Evolutionary conservation across 2,329 filamentous ascomycete species (phyloP).

Genomic region (Fusarium longipes): DNA sequence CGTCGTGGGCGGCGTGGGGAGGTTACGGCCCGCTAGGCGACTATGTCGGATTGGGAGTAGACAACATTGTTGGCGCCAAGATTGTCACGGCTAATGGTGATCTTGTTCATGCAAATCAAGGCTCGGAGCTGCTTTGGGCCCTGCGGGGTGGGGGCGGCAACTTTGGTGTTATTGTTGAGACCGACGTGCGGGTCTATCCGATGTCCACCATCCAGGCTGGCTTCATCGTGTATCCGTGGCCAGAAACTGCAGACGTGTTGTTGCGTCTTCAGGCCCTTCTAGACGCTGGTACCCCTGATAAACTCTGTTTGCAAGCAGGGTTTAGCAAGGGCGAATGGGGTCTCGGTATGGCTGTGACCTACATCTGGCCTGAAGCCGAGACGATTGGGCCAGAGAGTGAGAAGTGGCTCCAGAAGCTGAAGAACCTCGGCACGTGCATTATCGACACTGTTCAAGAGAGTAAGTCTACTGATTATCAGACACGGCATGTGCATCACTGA

Average conservation of each 20-base stretch:
- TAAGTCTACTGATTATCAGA: not conserved
- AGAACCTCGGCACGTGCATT: not conserved
- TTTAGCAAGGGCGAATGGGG: constrained; percentile 9
- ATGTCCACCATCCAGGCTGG: constrained; percentile 5
- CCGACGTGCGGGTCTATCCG: constrained; percentile 31
- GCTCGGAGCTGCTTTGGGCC: constrained; percentile 34
- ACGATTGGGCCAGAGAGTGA: not conserved
- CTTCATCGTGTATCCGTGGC: constrained; percentile 6
- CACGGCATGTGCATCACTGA: not conserved
- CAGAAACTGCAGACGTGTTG: not conserved
- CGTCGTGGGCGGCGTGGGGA: constrained; percentile 33
- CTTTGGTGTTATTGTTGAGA: constrained; percentile 30
- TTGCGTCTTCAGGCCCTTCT: constrained; percentile 1
- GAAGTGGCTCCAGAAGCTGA: constrained; percentile 7
- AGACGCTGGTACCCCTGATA: constrained; percentile 1
- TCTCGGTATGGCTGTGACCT: constrained; percentile 7
- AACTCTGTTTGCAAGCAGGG: constrained; percentile 1
- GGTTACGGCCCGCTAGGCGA: constrained; percentile 29
- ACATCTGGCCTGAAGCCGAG: constrained; percentile 5
- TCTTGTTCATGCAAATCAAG: constrained; percentile 9
- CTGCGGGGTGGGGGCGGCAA: constrained; percentile 35
- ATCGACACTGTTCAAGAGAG: not conserved
- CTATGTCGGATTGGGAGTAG: constrained; percentile 31
- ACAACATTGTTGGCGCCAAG: constrained; percentile 32
- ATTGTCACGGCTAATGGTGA: constrained; percentile 26